Evolutionary conservation across 345 rosid genomes (phyloP), one percentile per base, ranked within the genome.

Genomic region (Sonneratia caseolaris): DNA sequence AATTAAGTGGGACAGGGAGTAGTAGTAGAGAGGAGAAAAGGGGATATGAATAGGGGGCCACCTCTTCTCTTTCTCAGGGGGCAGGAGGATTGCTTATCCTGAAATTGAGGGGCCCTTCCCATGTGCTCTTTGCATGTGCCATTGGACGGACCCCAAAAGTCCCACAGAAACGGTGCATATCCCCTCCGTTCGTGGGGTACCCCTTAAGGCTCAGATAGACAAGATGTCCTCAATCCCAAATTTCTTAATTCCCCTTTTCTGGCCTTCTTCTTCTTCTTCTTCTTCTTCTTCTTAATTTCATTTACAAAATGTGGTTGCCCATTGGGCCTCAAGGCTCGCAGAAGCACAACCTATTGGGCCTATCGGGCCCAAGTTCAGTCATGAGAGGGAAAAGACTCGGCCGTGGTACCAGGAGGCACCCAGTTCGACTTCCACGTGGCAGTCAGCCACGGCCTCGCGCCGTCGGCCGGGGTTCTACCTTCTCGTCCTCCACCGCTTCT

Each of bases 141-240:
- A 62, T 27, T 35, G 66, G 66, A 62, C 66, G 66, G 66, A 62
- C 66, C 66, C 66, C 32, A 27, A 35, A 19, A 27, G 66, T 62
- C 66, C 38, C 66, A 27, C 38, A 35, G 3, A 11, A 62, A 13
- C 12, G 32, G 27, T 3, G 45, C 66, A 62, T 59, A 59, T 24
- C 66, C 51, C 51, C 51, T 13, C 15, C 3, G 14, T 47, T 47
- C 51, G 13, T 47, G 15, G 51, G 51, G 51, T 13, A 47, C 15
- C 51, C 51, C 51, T 2, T 13, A 9, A 6, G 14, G 14, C 51
- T 13, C 15, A 9, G 3, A 9, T 47, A 9, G 14, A 9, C 3
- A 47, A 47, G 7, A 47, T 4, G 15, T 3, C 51, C 51, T 13
- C 14, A 47, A 47, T 9, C 15, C 15, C 51, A 9, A 47, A 8